phyloP scores from a whole-genome alignment of 441 rosid species.

The Adansonia madagascariensis region DNA sequence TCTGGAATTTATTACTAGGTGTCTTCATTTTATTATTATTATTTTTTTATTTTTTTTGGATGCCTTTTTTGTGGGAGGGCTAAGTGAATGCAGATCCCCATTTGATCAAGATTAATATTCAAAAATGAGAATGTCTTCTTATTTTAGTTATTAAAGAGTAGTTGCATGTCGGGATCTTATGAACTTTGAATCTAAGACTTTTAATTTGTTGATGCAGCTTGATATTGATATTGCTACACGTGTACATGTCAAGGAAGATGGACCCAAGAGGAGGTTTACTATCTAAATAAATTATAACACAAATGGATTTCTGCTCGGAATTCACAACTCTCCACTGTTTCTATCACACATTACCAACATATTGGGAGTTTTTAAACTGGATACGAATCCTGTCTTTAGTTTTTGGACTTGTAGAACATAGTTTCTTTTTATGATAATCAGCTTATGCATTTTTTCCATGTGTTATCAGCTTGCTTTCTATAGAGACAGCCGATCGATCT shows the following conservation, averaged over 20 bases:
- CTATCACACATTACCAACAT: background rate
- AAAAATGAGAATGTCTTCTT: background rate
- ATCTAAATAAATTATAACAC: slow-evolving; percentile 25
- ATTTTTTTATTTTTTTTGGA: background rate
- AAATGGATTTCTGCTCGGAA: slow-evolving; percentile 18
- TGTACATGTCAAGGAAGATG: slow-evolving; percentile 70
- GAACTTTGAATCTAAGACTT: slow-evolving; percentile 17
- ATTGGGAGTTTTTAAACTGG: background rate
- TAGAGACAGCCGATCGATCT: slow-evolving; percentile 79
- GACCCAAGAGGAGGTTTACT: slow-evolving; percentile 81
- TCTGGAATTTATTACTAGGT: background rate
- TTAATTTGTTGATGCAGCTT: slow-evolving; percentile 54
- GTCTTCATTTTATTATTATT: background rate
- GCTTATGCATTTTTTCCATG: slow-evolving; percentile 19
- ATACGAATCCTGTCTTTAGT: background rate
- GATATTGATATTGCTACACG: slow-evolving; percentile 88
- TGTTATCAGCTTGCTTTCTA: slow-evolving; percentile 54
- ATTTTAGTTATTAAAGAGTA: background rate
- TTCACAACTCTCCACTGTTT: background rate
- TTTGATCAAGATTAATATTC: background rate
- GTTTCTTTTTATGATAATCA: background rate
- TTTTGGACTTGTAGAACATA: background rate
- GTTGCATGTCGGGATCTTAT: background rate
- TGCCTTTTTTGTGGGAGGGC: slow-evolving; percentile 4
- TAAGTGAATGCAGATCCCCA: background rate